Conservation (phyloP, 495 filamentous ascomycete species). For the Tuber magnatum region DNA sequence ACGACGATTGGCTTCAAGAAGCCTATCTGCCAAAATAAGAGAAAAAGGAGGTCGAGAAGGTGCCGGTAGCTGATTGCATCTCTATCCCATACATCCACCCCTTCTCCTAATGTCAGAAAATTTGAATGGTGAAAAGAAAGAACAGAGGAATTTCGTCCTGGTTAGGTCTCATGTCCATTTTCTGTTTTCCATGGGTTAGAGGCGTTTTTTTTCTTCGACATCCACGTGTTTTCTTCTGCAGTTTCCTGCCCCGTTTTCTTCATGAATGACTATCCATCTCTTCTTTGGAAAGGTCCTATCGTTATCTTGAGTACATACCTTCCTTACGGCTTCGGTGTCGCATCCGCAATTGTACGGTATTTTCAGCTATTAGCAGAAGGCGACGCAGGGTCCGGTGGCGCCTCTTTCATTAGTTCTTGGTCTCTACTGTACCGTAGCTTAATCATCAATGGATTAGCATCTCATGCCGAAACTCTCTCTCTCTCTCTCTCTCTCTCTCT, state of each 20-base stretch:
- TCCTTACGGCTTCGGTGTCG: background rate
- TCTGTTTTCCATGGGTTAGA: slow-evolving; percentile 1
- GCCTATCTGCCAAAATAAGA: background rate
- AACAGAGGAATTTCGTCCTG: background rate
- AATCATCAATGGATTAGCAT: background rate
- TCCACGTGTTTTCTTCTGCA: background rate
- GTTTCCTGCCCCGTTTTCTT: background rate
- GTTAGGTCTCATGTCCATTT: background rate
- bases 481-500: background rate
- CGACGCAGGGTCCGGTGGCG: background rate
- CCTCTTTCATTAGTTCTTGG: background rate
- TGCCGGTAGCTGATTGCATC: background rate
- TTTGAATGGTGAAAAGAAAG: background rate
- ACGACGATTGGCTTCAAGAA: slow-evolving; percentile 39
- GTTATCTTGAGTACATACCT: slow-evolving; percentile 2
- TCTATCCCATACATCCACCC: background rate
- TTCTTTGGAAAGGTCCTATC: background rate
- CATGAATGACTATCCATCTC: background rate
- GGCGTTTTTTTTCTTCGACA: background rate
- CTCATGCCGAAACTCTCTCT: background rate
- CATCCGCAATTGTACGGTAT: slow-evolving; percentile 5
- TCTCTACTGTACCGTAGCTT: slow-evolving; percentile 1
- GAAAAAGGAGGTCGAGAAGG: background rate
- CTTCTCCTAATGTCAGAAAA: background rate
- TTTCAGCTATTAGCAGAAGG: background rate